Percentiles rank a stretch among this genome's conserved stretches.
Evolutionary conservation across 2,329 filamentous ascomycete genomes (phyloP).

Genomic region (Aspergillus ochraceus): DNA sequence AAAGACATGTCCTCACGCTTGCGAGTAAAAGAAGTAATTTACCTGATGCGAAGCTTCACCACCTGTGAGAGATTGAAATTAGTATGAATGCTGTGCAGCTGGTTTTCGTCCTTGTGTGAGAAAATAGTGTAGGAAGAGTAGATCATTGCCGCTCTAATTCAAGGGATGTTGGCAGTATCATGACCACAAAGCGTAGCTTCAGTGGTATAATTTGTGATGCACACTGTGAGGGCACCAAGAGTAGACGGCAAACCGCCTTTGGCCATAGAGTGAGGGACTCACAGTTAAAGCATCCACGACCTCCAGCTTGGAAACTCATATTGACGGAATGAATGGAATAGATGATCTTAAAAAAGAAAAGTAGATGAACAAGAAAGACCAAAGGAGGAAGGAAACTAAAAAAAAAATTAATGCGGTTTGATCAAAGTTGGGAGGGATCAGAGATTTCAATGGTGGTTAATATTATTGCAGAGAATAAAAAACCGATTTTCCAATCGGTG

Average conservation of each 20-base stretch:
- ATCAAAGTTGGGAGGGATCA: conserved; percentile 4
- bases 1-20: background rate
- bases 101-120: background rate
- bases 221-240: background rate
- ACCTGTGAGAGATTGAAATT: conserved; percentile 49
- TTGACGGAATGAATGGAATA: conserved; percentile 20
- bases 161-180: background rate
- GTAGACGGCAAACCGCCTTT: background rate
- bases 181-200: background rate
- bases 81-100: background rate
- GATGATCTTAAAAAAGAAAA: background rate
- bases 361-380: conserved; percentile 8
- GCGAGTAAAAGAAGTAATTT: conserved; percentile 38
- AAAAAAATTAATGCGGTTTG: background rate
- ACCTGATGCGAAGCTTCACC: conserved; percentile 75
- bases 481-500: conserved; percentile 17
- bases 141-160: background rate
- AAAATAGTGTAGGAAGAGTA: background rate
- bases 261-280: conserved; percentile 32
- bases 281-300: conserved; percentile 62
- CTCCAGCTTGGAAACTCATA: conserved; percentile 53
- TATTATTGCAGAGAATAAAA: conserved; percentile 19
- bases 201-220: background rate
- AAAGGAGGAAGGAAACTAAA: background rate
- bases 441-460: conserved; percentile 15